Percentiles rank a stretch among this genome's conserved stretches.
Conservation (phyloP, 495 filamentous ascomycete species). For the Glonium stellatum region DNA sequence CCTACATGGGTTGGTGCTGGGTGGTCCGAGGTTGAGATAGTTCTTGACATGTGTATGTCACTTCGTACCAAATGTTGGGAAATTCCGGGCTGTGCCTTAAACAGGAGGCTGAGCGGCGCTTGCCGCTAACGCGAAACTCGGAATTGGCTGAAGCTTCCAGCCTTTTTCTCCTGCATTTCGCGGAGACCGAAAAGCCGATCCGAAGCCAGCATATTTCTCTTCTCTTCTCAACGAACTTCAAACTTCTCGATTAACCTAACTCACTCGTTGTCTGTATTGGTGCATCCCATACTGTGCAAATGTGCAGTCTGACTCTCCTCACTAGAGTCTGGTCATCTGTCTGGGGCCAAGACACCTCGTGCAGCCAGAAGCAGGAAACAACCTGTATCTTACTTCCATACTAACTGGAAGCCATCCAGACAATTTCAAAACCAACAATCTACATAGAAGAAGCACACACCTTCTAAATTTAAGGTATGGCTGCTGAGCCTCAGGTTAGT, state of each 20-base stretch:
- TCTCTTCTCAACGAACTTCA: background rate
- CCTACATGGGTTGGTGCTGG: background rate
- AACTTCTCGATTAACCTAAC: too few relatives aligned
- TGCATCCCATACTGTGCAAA: too few relatives aligned
- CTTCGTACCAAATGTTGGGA: background rate
- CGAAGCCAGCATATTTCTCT: background rate
- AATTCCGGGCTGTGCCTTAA: background rate
- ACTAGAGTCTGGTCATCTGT: background rate
- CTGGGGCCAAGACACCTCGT: background rate
- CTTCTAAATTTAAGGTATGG: slow-evolving; percentile 1
- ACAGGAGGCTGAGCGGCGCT: background rate
- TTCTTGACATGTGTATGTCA: background rate
- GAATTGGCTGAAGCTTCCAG: too few relatives aligned
- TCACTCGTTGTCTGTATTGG: too few relatives aligned
- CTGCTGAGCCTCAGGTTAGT: background rate
- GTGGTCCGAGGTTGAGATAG: background rate
- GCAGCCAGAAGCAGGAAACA: background rate
- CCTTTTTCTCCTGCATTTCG: background rate
- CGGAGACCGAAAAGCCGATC: background rate
- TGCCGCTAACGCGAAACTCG: too few relatives aligned
- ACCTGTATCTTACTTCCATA: background rate
- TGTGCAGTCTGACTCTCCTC: background rate
- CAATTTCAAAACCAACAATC: too few relatives aligned
- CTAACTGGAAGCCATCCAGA: too few relatives aligned
- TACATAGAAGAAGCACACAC: background rate